Conservation (phyloP, 164 flowering plant species). For the Nymphaea colorata region DNA sequence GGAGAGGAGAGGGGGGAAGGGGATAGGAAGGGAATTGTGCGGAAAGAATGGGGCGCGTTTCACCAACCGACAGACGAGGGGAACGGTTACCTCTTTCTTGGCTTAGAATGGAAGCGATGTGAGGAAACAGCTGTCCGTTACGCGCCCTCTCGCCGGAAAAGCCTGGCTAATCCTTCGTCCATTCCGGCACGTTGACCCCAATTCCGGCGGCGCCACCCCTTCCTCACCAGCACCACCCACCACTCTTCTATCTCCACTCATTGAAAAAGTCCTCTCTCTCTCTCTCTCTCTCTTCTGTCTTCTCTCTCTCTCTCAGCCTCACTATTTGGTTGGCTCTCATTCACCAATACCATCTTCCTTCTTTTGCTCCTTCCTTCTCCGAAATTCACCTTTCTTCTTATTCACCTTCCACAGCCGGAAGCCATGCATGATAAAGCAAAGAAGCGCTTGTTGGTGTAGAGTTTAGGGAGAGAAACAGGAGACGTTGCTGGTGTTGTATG, state of each 20-base stretch:
- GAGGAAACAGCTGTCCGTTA: conserved; percentile 23
- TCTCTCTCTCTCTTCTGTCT: neutral
- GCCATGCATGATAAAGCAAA: neutral
- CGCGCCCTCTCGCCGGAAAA: conserved; percentile 11
- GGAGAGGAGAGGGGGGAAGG: neutral
- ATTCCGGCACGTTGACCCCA: conserved; percentile 11
- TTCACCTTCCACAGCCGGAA: neutral
- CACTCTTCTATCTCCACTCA: neutral
- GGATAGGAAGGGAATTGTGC: neutral
- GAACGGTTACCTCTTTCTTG: conserved; percentile 25
- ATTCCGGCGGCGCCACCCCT: conserved; percentile 30
- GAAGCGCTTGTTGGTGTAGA: neutral
- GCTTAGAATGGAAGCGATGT: conserved; percentile 60
- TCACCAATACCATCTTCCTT: neutral
- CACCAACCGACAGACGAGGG: conserved; percentile 1
- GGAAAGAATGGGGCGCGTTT: neutral
- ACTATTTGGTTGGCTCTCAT: neutral
- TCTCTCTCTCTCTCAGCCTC: neutral
- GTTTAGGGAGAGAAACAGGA: neutral
- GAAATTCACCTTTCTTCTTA: neutral
- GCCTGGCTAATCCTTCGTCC: conserved; percentile 3
- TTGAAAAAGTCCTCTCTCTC: conserved; percentile 43
- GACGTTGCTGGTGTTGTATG: conserved; percentile 16
- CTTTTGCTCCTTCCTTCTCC: neutral
- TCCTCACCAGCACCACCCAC: conserved; percentile 1